A percentile compares a stretch with the other conserved stretches of the same genome.
These are phyloP conservation scores for Diphasiastrum complanatum DNA, from an alignment of 83 land plant genomes.

Conservation along the genomic window DNA sequence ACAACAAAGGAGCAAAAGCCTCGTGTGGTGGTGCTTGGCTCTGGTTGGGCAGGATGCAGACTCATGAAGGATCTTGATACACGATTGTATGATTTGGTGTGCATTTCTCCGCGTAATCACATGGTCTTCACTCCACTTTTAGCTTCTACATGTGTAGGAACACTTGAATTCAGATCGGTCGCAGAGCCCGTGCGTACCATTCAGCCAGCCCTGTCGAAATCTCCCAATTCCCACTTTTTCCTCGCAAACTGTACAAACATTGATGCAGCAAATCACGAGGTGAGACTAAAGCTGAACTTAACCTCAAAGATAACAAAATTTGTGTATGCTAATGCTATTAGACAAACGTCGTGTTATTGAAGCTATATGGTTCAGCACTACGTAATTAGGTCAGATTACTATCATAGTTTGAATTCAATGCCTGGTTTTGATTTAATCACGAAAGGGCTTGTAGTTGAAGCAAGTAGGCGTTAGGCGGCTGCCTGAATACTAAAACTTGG, in stretches of 20 bases:
- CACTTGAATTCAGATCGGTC: constrained; percentile 92
- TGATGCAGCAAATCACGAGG: constrained; percentile 51
- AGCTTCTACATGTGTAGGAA: constrained; percentile 96
- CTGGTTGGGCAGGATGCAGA: constrained; percentile 94
- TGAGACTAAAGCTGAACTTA: constrained; percentile 19
- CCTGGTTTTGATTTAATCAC: too few species aligned
- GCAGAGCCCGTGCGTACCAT: constrained; percentile 83
- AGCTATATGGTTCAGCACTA: too few species aligned
- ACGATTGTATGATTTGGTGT: constrained; percentile 62
- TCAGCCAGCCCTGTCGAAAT: constrained; percentile 68
- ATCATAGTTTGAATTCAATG: too few species aligned
- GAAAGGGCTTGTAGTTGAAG: too few species aligned
- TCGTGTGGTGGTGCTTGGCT: constrained; percentile 73
- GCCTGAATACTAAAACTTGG: too few species aligned
- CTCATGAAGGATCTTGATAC: constrained; percentile 75
- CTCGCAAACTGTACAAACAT: constrained; percentile 57
- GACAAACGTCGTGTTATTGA: too few species aligned
- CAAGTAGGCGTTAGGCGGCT: too few species aligned
- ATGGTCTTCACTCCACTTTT: constrained; percentile 97
- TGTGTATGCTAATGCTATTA: too few species aligned
- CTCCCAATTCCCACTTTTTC: constrained; percentile 73
- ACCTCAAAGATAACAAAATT: too few species aligned
- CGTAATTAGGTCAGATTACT: too few species aligned
- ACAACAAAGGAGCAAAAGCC: constrained; percentile 61
- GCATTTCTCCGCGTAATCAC: constrained; percentile 92